A percentile compares a stretch with the other conserved stretches of the same genome.
phyloP scores from a whole-genome alignment of 768 basidiomycete genomes.

The Hericium alpestre region DNA sequence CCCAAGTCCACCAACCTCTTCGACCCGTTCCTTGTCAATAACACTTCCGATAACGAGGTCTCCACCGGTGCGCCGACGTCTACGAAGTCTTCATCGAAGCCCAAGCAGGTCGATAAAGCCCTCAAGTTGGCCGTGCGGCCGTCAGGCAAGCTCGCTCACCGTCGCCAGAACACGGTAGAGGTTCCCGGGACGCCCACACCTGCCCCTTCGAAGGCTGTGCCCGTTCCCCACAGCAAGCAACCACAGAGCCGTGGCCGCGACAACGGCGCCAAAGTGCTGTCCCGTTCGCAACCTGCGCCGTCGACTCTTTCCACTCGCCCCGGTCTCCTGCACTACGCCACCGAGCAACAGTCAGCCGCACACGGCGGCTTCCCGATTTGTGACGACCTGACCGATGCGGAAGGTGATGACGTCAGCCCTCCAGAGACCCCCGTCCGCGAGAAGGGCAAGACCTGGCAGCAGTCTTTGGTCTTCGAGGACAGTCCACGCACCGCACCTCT shows the following conservation, averaged over 20 bases:
- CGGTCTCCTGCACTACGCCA: slow-evolving; percentile 22
- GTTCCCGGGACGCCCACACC: slow-evolving; percentile 25
- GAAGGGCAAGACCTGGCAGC: slow-evolving; percentile 21
- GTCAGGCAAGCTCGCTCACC: slow-evolving; percentile 47
- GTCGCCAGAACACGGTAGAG: slow-evolving; percentile 33
- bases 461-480: slow-evolving; percentile 23
- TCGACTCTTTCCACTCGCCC: slow-evolving; percentile 24
- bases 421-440: slow-evolving; percentile 46
- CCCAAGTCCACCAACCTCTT: slow-evolving; percentile 34
- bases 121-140: slow-evolving; percentile 39
- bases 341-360: slow-evolving; percentile 16
- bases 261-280: slow-evolving; percentile 20
- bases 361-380: slow-evolving; percentile 52
- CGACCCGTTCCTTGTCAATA: slow-evolving; percentile 42
- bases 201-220: slow-evolving; percentile 31
- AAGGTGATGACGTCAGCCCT: slow-evolving; percentile 22
- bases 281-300: slow-evolving; percentile 40
- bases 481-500: slow-evolving; percentile 44
- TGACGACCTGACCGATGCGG: slow-evolving; percentile 54
- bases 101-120: slow-evolving; percentile 17
- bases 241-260: slow-evolving; percentile 1
- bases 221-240: slow-evolving; percentile 33
- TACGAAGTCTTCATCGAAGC: slow-evolving; percentile 18
- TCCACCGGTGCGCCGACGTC: slow-evolving; percentile 19
- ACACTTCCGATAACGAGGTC: slow-evolving; percentile 25